Evolutionary conservation across 352 stramenopile genomes (phyloP).

Genomic region (Phytophthora melonis): DNA sequence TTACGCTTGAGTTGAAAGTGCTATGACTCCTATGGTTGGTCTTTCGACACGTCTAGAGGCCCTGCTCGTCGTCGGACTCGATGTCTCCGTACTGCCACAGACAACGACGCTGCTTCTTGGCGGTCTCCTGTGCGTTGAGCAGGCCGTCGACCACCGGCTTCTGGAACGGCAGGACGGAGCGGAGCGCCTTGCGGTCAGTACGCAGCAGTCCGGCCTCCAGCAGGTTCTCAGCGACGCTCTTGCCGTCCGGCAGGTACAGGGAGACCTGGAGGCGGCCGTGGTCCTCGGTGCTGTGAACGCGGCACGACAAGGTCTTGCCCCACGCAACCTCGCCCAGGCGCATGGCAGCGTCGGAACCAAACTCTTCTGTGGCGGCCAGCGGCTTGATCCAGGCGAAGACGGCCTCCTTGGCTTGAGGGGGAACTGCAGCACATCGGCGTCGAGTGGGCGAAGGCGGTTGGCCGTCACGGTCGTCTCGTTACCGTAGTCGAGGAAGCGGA

Average conservation of each 20-base stretch:
- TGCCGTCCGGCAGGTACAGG: slow-evolving; percentile 74
- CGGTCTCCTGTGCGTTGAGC: slow-evolving; percentile 89
- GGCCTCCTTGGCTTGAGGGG: slow-evolving; percentile 89
- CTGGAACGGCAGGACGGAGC: slow-evolving; percentile 65
- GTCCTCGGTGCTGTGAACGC: slow-evolving; percentile 78
- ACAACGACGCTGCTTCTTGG: slow-evolving; percentile 93
- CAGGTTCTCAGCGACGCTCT: slow-evolving; percentile 92
- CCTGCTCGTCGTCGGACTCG: slow-evolving; percentile 94
- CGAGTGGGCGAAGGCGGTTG: slow-evolving; percentile 91
- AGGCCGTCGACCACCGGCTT: slow-evolving; percentile 92
- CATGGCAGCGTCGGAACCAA: slow-evolving; percentile 92
- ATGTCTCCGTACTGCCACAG: slow-evolving; percentile 98
- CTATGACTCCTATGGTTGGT: slow-evolving; percentile 28
- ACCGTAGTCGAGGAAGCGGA: slow-evolving; percentile 97
- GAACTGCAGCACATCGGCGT: slow-evolving; percentile 90
- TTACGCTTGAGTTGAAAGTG: slow-evolving; percentile 31
- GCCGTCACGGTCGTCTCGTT: slow-evolving; percentile 90
- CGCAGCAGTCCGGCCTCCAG: slow-evolving; percentile 90
- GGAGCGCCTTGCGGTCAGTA: slow-evolving; percentile 86
- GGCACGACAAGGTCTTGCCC: slow-evolving; percentile 91
- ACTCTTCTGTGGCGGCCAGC: slow-evolving; percentile 89
- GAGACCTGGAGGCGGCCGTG: slow-evolving; percentile 76
- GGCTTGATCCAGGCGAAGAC: slow-evolving; percentile 90
- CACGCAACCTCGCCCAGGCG: slow-evolving; percentile 92
- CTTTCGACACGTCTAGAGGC: slow-evolving; percentile 28